Conservation (phyloP, 2,329 filamentous ascomycete species). For the Coniella lustricola region DNA sequence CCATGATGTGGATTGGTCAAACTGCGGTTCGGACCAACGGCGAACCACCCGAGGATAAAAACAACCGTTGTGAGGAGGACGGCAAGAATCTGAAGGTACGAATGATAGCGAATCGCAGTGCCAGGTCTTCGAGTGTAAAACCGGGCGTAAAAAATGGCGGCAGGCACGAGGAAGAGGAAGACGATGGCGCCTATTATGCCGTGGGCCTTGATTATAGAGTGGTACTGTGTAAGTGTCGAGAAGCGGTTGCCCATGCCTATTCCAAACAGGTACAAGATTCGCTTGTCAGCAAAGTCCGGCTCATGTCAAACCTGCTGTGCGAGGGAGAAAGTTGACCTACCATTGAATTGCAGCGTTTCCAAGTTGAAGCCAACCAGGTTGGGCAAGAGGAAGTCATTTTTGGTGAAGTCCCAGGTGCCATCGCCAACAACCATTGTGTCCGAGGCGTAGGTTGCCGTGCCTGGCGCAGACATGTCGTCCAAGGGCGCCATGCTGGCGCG, state of each 20-base stretch:
- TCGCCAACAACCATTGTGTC: conserved; percentile 72
- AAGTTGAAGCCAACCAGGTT: conserved; percentile 72
- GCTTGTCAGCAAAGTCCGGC: conserved; percentile 11
- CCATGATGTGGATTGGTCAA: conserved; percentile 79
- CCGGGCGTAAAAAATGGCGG: conserved; percentile 65
- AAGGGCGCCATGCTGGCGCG: conserved; percentile 53
- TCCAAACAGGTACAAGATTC: not conserved
- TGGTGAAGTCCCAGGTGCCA: conserved; percentile 73
- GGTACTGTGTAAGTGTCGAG: conserved; percentile 60
- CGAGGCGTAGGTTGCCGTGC: conserved; percentile 66
- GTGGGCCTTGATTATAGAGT: conserved; percentile 62
- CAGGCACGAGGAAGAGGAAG: conserved; percentile 67
- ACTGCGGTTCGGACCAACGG: conserved; percentile 65
- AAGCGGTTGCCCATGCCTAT: conserved; percentile 79
- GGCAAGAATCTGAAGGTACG: conserved; percentile 65
- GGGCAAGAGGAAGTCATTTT: conserved; percentile 71
- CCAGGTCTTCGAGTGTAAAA: conserved; percentile 61
- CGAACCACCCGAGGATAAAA: conserved; percentile 70
- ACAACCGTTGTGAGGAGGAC: conserved; percentile 62
- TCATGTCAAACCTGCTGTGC: not conserved
- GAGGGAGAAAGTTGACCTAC: conserved; percentile 35
- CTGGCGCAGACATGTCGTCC: conserved; percentile 58
- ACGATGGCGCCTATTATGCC: conserved; percentile 64
- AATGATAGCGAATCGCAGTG: conserved; percentile 60
- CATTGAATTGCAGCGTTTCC: conserved; percentile 79